Percentiles rank a stretch among this genome's conserved stretches.
Evolutionary conservation across 2,329 filamentous ascomycete species (phyloP).

Genomic region (Penicillium sp.): DNA sequence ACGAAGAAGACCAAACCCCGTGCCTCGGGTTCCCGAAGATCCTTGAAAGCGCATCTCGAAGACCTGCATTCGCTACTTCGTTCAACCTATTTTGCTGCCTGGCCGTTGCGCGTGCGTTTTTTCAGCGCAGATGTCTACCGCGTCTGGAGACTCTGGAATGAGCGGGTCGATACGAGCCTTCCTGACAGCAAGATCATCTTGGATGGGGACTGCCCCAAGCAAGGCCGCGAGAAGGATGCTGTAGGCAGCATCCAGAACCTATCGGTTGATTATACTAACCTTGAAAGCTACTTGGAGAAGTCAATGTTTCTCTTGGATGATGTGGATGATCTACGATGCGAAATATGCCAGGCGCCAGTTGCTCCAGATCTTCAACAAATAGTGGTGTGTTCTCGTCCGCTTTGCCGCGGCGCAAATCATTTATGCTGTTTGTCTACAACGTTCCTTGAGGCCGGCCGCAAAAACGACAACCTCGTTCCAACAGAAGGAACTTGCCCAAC

Average conservation of each 20-base stretch:
- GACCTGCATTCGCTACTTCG: conserved; percentile 79
- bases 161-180: conserved; percentile 49
- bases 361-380: conserved; percentile 41
- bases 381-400: conserved; percentile 51
- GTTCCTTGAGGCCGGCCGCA: conserved; percentile 48
- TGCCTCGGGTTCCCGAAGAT: conserved; percentile 54
- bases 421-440: conserved; percentile 54
- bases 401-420: conserved; percentile 54
- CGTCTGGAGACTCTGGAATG: conserved; percentile 64
- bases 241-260: conserved; percentile 46
- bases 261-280: conserved; percentile 52
- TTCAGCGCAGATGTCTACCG: conserved; percentile 67
- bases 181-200: conserved; percentile 55
- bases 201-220: conserved; percentile 41
- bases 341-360: conserved; percentile 48
- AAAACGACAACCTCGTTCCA: conserved; percentile 58
- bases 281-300: conserved; percentile 54
- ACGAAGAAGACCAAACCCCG: conserved; percentile 41
- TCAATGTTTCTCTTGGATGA: conserved; percentile 44
- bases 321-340: conserved; percentile 42
- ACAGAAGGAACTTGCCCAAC: conserved; percentile 66
- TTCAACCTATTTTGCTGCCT: conserved; percentile 73
- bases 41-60: conserved; percentile 66
- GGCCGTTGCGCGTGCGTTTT: conserved; percentile 80
- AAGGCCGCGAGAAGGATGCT: conserved; percentile 20